Evolutionary conservation across 768 basidiomycete species (phyloP), one percentile per base, ranked within the genome.

Genomic region (Russula ochroleuca): DNA sequence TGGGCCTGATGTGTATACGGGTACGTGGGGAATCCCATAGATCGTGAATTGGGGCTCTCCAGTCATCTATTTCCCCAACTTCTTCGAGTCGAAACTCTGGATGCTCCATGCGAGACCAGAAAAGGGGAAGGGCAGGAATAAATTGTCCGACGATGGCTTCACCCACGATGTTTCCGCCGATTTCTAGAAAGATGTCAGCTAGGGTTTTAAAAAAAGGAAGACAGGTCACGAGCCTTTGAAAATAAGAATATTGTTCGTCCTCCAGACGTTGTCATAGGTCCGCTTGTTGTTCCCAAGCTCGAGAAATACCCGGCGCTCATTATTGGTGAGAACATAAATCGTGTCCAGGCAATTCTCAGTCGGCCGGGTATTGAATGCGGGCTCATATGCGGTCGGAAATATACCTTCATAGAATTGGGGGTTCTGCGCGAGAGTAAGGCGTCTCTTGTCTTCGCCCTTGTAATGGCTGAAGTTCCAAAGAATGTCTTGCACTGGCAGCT

Each of bases 381-480:
- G 28, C 50, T 9, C n/a, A 14, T 0, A n/a, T 10, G 50, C 10
- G 10, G 31, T 25, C 40, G 40, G 40, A 5, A 13, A 31, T 19
- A 1, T 4, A 23, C 11, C 17, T 5, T 6, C 9, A 17, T 63
- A 63, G 21, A 63, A 63, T 19, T 52, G 57, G 11, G 62, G 50
- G n/a, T 59, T 63, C 41, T 53, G 57, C 23, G 37, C 17, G 2
- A 63, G 57, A n/a, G 33, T 47, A 25, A 63, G 41, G 0, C 43
- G 51, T n/a, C 5, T 35, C 8, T 45, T 11, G 11, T 45, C 57
- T n/a, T n/a, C n/a, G n/a, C n/a, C n/a, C 8, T 3, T 13, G 14
- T 14, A 53, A 37, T 43, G 62, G 23, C 8, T 37, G 21, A 53
- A 61, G 15, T 54, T 47, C 60, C 59, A 60, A 21, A 60, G 40